Evolutionary conservation across 352 stramenopile species (phyloP).

Genomic region (Phytopythium boreale): DNA sequence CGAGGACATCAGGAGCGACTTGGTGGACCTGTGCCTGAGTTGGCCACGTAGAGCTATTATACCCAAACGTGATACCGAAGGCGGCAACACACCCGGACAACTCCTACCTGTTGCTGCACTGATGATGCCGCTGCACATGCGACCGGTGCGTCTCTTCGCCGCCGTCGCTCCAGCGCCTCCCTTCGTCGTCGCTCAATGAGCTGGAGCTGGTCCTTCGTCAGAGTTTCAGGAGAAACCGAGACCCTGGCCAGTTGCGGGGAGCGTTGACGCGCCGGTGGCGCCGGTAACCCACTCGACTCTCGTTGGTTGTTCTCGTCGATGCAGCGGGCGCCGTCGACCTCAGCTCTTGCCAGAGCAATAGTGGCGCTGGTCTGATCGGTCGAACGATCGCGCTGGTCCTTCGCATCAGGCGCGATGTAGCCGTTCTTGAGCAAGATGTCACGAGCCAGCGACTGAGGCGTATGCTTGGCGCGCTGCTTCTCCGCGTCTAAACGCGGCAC

Average conservation of each 20-base stretch:
- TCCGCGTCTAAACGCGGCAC: slow-evolving; percentile 33
- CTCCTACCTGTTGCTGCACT: not conserved
- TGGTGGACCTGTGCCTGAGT: not conserved
- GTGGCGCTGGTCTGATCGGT: not conserved
- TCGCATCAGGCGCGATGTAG: slow-evolving; percentile 14
- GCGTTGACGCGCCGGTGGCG: not conserved
- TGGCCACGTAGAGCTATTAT: not conserved
- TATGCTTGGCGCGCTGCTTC: slow-evolving; percentile 47
- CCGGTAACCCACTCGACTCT: not conserved
- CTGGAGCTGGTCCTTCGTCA: slow-evolving; percentile 53
- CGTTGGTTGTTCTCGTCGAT: not conserved
- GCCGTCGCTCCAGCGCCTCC: slow-evolving; percentile 54
- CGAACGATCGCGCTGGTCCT: no score
- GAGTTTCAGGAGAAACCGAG: slow-evolving; percentile 24
- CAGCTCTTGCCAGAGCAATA: not conserved
- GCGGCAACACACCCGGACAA: not conserved
- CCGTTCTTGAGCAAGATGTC: slow-evolving; percentile 68
- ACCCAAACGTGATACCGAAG: no score
- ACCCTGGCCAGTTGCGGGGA: slow-evolving; percentile 1
- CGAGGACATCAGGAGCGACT: not conserved
- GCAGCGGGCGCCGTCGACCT: not conserved
- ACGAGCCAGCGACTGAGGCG: slow-evolving; percentile 54
- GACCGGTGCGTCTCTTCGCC: not conserved
- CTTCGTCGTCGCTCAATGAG: slow-evolving; percentile 50
- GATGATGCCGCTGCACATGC: not conserved